Conservation (phyloP, 2,329 filamentous ascomycete genomes). For the Albophoma yamanashiensis region DNA sequence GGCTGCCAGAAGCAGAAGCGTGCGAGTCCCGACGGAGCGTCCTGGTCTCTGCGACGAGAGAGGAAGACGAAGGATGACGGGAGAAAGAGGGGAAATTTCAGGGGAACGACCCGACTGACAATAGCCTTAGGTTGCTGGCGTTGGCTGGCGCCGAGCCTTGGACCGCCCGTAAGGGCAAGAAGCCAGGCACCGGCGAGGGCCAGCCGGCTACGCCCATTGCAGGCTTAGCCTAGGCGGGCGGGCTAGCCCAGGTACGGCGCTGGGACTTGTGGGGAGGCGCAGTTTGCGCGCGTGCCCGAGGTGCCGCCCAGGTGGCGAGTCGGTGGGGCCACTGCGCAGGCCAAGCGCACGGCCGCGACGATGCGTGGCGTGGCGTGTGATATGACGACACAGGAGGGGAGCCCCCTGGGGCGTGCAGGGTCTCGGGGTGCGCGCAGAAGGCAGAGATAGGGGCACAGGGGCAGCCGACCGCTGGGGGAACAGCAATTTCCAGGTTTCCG, state of each 20-base stretch:
- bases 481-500: background rate
- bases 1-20: background rate
- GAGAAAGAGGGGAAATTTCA: background rate
- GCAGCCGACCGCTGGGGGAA: background rate
- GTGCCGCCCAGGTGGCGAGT: background rate
- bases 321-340: background rate
- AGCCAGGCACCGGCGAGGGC: background rate
- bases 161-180: background rate
- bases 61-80: background rate
- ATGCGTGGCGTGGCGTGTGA: background rate
- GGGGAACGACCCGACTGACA: background rate
- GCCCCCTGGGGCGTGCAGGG: background rate
- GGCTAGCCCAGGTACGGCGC: background rate
- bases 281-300: background rate
- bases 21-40: background rate
- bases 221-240: background rate
- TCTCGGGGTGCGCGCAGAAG: background rate
- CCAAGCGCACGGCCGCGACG: background rate
- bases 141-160: background rate
- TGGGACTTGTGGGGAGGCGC: background rate
- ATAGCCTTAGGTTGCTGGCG: background rate
- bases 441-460: background rate
- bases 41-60: background rate
- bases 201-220: no score
- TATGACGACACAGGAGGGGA: background rate